Evolutionary conservation across 257 asterid genomes (phyloP).

Genomic region (Nicotiana obtusifolia): DNA sequence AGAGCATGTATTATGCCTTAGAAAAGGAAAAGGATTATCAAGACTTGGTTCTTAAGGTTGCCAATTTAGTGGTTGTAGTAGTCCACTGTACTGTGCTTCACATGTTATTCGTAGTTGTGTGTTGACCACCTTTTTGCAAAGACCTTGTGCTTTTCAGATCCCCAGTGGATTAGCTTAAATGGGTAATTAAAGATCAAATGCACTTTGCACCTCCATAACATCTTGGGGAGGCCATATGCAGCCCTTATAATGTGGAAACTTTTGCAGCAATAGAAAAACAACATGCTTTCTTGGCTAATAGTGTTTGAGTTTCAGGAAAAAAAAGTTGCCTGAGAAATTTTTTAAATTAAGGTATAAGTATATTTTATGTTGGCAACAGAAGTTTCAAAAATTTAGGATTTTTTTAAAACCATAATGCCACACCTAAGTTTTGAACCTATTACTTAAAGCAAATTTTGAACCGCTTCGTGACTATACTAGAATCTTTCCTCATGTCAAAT

Average conservation of each 20-base stretch:
- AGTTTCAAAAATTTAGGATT: too few species aligned
- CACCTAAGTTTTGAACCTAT: too few species aligned
- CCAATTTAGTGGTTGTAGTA: background rate
- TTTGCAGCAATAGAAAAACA: background rate
- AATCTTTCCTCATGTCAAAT: too few species aligned
- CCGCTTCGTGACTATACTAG: too few species aligned
- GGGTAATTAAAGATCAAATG: background rate
- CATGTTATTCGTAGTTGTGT: conserved; percentile 18
- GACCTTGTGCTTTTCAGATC: background rate
- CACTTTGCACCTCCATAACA: background rate
- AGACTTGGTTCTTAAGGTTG: background rate
- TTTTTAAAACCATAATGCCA: too few species aligned
- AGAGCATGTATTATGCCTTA: conserved; percentile 10
- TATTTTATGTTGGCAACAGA: too few species aligned
- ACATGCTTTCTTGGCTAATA: background rate
- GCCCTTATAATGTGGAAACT: background rate
- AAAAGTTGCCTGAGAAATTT: too few species aligned
- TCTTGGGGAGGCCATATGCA: background rate
- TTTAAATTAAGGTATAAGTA: too few species aligned
- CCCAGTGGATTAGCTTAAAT: background rate
- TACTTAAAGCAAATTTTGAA: too few species aligned
- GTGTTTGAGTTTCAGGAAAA: too few species aligned
- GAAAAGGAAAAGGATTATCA: background rate
- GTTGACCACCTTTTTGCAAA: conserved; percentile 18
- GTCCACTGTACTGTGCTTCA: conserved; percentile 9